Evolutionary conservation across 2,329 filamentous ascomycete species (phyloP), one percentile per base, ranked within the genome.

Genomic region (Dactylellina parvicollis): DNA sequence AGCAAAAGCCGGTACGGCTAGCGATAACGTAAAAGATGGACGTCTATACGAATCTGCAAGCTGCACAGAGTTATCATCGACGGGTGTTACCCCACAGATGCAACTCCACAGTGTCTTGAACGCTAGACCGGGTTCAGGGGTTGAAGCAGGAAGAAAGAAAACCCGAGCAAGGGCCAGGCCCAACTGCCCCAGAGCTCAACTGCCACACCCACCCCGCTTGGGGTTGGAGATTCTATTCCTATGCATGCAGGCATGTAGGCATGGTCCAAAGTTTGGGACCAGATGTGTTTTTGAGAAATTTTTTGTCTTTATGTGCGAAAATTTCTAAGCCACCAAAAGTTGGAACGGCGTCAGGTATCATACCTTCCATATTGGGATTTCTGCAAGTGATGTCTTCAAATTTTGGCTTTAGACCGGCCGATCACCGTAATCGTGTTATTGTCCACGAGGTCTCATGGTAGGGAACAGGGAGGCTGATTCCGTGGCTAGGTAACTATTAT

Each of bases 371-470:
- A 66, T 66, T 30, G 10, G 59, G 67, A n/a, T 12, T 22, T 26
- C n/a, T 52, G 26, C 50, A 52, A n/a, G n/a, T n/a, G 62, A 32
- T 55, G 26, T 46, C 26, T 38, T 40, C 18, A 47, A 30, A 66
- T 59, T 12, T 36, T 24, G n/a, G 28, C 38, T 57, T 46, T 66
- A 66, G 40, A 66, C 47, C n/a, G n/a, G n/a, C n/a, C 36, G 60
- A 66, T 66, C 61, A n/a, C 32, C 49, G 40, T 24, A 34, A 55
- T 66, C 26, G 28, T 47, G 22, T 42, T 55, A 32, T 32, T 73
- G 60, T 66, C 47, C 69, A 73, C 69, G 69, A 61, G 69, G 60
- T 40, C 69, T 52, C 14, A 7, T 42, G 52, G 69, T 65, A 66
- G 32, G 69, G 69, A 30, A 55, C 60, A 73, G 32, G 54, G 54